These are phyloP conservation scores for Colletotrichum tanaceti DNA, from an alignment of 2,329 filamentous ascomycete genomes.

Conservation along the genomic window DNA sequence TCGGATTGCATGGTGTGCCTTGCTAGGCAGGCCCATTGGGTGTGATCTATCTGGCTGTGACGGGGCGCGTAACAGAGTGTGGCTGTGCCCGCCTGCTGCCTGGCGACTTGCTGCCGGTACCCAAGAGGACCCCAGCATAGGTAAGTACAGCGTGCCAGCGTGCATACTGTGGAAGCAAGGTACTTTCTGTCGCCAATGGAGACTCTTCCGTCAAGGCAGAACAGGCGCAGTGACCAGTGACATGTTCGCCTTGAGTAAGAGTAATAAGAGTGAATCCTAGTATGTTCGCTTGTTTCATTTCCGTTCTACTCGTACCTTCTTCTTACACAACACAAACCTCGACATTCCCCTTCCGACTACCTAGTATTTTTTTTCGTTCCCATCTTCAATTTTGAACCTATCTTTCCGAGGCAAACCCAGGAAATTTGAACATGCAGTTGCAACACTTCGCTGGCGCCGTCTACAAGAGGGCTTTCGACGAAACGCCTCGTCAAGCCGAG, in stretches of 20 bases:
- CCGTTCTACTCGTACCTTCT: not conserved
- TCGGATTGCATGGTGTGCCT: not conserved
- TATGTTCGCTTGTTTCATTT: constrained; percentile 8
- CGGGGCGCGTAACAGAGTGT: constrained; percentile 2
- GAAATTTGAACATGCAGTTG: constrained; percentile 8
- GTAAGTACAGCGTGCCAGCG: not conserved
- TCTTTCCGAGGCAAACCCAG: not conserved
- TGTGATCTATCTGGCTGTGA: constrained; percentile 14
- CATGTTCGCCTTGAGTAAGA: constrained; percentile 9
- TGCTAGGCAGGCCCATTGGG: not conserved
- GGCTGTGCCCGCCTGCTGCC: constrained; percentile 40
- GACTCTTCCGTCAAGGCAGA: not conserved
- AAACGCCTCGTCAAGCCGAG: constrained; percentile 44
- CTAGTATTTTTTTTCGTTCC: not conserved
- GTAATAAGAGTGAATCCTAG: constrained; percentile 19
- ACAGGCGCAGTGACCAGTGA: constrained; percentile 26
- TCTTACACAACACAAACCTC: constrained; percentile 4
- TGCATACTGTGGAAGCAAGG: not conserved
- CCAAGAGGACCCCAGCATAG: constrained; percentile 5
- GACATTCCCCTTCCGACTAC: not conserved
- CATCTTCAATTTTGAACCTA: constrained; percentile 15
- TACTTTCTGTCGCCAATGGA: constrained; percentile 6
- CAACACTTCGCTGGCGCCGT: constrained; percentile 26
- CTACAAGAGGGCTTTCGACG: constrained; percentile 52
- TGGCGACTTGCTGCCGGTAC: constrained; percentile 8